These are phyloP conservation scores for Cercospora nicotianae DNA, from an alignment of 2,329 filamentous ascomycete genomes.

Conservation along the genomic window DNA sequence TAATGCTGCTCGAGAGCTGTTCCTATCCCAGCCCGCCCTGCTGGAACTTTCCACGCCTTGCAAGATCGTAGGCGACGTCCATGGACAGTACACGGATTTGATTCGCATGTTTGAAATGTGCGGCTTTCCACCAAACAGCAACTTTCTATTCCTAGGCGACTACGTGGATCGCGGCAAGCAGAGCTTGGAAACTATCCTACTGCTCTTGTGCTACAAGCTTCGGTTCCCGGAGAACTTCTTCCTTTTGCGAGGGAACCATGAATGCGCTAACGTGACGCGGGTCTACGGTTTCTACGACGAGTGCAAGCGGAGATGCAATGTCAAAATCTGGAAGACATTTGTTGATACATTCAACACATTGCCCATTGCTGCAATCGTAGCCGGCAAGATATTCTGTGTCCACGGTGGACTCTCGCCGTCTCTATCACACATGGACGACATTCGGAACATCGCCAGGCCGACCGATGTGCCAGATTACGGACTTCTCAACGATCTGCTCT, in stretches of 20 bases:
- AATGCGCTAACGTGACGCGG: slow-evolving; percentile 92
- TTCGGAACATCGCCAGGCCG: slow-evolving; percentile 89
- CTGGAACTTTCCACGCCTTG: slow-evolving; percentile 91
- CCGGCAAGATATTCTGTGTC: slow-evolving; percentile 96
- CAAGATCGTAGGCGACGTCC: slow-evolving; percentile 96
- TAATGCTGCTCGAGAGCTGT: slow-evolving; percentile 80
- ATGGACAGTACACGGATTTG: slow-evolving; percentile 93
- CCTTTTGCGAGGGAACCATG: slow-evolving; percentile 88
- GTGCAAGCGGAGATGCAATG: slow-evolving; percentile 92
- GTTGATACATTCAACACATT: slow-evolving; percentile 95
- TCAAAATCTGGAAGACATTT: slow-evolving; percentile 98
- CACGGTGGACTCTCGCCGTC: slow-evolving; percentile 92
- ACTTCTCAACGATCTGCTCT: slow-evolving; percentile 88
- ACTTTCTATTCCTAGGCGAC: slow-evolving; percentile 92
- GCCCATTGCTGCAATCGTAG: slow-evolving; percentile 93
- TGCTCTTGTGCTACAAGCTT: slow-evolving; percentile 93
- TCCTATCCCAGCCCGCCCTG: slow-evolving; percentile 87
- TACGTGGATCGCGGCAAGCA: slow-evolving; percentile 97
- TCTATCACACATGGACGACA: slow-evolving; percentile 96
- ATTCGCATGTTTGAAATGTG: slow-evolving; percentile 99
- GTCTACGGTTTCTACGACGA: slow-evolving; percentile 99
- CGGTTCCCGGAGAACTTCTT: slow-evolving; percentile 99
- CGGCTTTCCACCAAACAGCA: slow-evolving; percentile 86
- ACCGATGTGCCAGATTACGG: slow-evolving; percentile 98
- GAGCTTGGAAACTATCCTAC: slow-evolving; percentile 87